Evolutionary conservation across 2,329 filamentous ascomycete genomes (phyloP).

Genomic region (Neocatenulostroma microsporum): DNA sequence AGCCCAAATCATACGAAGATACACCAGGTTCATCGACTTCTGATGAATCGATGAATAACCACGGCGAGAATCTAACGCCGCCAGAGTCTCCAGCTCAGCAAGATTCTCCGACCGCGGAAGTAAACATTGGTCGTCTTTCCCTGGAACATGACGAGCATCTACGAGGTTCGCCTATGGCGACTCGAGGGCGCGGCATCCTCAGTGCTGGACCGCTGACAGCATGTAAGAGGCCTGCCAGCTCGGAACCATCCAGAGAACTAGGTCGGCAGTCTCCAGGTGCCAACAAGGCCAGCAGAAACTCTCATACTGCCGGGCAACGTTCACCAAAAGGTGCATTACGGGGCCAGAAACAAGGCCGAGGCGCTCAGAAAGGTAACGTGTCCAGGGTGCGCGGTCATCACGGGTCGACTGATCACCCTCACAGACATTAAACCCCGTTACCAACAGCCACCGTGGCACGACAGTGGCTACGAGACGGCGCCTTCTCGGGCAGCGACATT

Average conservation of each 20-base stretch:
- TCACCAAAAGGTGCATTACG: conserved; percentile 5
- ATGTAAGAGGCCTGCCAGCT: conserved; percentile 7
- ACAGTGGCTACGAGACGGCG: conserved; percentile 10
- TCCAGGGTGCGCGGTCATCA: no score
- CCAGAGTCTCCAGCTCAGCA: conserved; percentile 11
- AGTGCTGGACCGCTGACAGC: neutral
- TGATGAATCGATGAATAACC: conserved; percentile 13
- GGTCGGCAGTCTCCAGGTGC: conserved; percentile 5
- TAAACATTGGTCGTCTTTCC: conserved; percentile 9
- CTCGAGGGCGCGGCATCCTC: conserved; percentile 6
- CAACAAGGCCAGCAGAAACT: neutral
- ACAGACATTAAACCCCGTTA: no score
- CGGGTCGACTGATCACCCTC: no score
- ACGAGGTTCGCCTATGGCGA: no score
- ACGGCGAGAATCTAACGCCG: conserved; percentile 8
- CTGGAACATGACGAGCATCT: conserved; percentile 5
- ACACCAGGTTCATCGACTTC: conserved; percentile 5
- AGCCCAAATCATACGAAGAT: conserved; percentile 2
- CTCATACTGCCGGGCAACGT: no score
- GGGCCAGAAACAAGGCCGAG: no score
- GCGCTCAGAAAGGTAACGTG: no score
- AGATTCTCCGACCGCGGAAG: conserved; percentile 1
- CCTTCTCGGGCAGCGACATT: conserved; percentile 5
- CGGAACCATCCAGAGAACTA: conserved; percentile 3
- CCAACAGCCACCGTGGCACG: neutral